Conservation (phyloP, 345 rosid species). For the Ceriops tagal region DNA sequence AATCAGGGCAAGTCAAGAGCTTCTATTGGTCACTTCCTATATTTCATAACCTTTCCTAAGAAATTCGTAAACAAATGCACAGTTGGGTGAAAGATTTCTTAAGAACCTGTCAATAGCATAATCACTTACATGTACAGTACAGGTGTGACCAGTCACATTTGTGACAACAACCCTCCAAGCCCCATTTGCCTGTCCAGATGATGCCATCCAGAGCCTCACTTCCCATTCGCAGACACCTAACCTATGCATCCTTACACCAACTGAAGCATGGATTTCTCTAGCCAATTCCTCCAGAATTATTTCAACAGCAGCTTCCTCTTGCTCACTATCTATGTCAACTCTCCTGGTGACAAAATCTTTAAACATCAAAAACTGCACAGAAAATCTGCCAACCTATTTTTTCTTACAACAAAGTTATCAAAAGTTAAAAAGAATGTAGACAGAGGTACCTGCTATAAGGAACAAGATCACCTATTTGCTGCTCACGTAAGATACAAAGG, state of each 20-base stretch:
- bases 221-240: slow-evolving; percentile 98
- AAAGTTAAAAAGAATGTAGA: slow-evolving; percentile 14
- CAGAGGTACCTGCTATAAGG: slow-evolving; percentile 68
- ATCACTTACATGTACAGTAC: slow-evolving; percentile 77
- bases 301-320: slow-evolving; percentile 71
- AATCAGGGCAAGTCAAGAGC: no score
- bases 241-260: slow-evolving; percentile 89
- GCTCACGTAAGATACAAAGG: slow-evolving; percentile 84
- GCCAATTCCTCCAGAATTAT: slow-evolving; percentile 72
- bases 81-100: not conserved
- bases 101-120: not conserved
- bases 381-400: not conserved
- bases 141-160: slow-evolving; percentile 93
- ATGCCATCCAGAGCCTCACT: slow-evolving; percentile 87
- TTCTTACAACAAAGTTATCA: not conserved
- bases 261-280: slow-evolving; percentile 63
- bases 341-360: slow-evolving; percentile 50
- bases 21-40: no score
- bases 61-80: not conserved
- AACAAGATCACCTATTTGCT: slow-evolving; percentile 83
- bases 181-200: slow-evolving; percentile 81
- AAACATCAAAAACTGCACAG: slow-evolving; percentile 21
- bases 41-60: not conserved
- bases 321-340: slow-evolving; percentile 61
- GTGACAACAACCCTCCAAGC: slow-evolving; percentile 94